Evolutionary conservation across 371 early-diverging fungal genomes (phyloP), one percentile per base, ranked within the genome.

Genomic region (Chytridium lagenaria): DNA sequence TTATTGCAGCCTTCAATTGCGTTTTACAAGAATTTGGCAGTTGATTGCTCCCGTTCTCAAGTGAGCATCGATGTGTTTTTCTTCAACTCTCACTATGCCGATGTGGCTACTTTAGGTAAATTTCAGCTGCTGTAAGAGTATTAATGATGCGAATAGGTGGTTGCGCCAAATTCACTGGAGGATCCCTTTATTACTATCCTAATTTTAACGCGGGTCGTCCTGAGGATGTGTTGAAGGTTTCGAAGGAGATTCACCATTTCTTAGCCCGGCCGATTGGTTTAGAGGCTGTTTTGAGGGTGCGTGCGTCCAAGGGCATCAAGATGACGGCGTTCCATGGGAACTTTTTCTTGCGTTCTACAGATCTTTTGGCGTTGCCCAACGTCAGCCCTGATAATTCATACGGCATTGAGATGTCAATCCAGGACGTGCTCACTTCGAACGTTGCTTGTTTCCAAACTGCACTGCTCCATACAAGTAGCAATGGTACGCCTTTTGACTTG

Each of bases 361-460:
- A 99, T 79, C 83, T 99, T 23, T 79, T 99, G 34, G 90, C 96
- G 1, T 86, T 98, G 75, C 95, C 99, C 57, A 96, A 94, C 69
- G 99, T 96, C 5, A 93, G 91, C 71, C 95, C 99, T 55, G 91
- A 95, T 78, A 97, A 99, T 83, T 87, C 91, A 30, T 97, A 98
- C 77, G 92, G 92, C 1, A 92, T 99, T 33, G 97, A 99, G 73
- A 79, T 96, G 50, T 85, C 88, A 57, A 89, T 97, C 68, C 94
- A 95, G 37, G 96, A 97, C 63, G 91, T 90, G 49, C 78, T 98
- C 52, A 89, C 90, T 44, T 84, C 88, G 3, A 87, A 91, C 0
- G 89, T 92, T 5, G 92, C 94, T 10, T 96, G 94, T 80, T 92
- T 99, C 89, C 99, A 99, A 83, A 93, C 98, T 1, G 99, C 99